Evolutionary conservation across 148 eudicot species (phyloP).

Genomic region (Oxyria digyna): DNA sequence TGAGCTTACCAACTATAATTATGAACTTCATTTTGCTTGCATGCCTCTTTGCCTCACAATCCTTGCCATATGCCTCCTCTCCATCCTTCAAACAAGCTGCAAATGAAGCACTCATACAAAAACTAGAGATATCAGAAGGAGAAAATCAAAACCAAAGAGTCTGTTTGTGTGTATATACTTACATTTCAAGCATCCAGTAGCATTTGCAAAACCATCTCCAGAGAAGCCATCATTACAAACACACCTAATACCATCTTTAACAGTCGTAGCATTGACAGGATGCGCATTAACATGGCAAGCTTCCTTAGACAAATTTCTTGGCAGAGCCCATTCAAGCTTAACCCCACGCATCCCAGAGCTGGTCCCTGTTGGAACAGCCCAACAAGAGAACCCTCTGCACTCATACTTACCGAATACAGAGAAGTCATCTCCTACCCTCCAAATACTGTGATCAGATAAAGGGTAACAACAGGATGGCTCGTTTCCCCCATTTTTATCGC

Average conservation of each 20-base stretch:
- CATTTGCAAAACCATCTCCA: constrained; percentile 61
- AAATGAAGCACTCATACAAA: not conserved
- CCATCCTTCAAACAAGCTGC: constrained; percentile 64
- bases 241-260: constrained; percentile 54
- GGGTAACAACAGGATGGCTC: constrained; percentile 63
- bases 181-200: constrained; percentile 66
- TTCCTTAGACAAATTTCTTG: constrained; percentile 14
- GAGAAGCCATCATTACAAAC: constrained; percentile 52
- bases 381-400: constrained; percentile 72
- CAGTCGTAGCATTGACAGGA: constrained; percentile 42
- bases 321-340: constrained; percentile 68
- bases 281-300: constrained; percentile 47
- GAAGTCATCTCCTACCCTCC: constrained; percentile 41
- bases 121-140: not conserved
- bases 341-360: constrained; percentile 44
- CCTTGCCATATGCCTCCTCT: constrained; percentile 15
- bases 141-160: not conserved
- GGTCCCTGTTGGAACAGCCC: constrained; percentile 44
- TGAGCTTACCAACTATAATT: constrained; percentile 38
- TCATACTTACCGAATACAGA: constrained; percentile 45
- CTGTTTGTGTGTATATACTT: constrained; percentile 12
- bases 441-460: constrained; percentile 40
- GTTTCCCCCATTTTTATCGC: constrained; percentile 18
- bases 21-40: constrained; percentile 22
- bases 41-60: constrained; percentile 30